Evolutionary conservation across 1,284 basidiomycete species (phyloP), one percentile per base, ranked within the genome.

Genomic region (Ganoderma leucocontextum): DNA sequence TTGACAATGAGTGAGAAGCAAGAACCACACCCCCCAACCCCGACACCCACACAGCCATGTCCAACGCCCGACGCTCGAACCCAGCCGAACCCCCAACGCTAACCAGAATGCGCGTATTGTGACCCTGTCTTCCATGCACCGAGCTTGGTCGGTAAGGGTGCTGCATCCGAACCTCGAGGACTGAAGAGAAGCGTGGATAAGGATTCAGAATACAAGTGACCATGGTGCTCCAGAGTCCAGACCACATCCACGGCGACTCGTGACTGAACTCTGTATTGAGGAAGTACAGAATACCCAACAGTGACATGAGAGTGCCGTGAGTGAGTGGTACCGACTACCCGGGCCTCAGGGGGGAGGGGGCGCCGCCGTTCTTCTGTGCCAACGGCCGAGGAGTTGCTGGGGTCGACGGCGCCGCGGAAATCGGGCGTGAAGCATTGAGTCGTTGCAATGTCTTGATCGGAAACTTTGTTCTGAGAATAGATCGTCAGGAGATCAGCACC

Each of bases 371-470:
- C 55, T 64, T 60, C 17, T 70, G 71, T 29, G 63, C 68, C 29
- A 72, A 66, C 2, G 73, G 66, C n/a, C 66, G 65, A 67, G 66
- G 62, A 33, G 68, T 69, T 44, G 61, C 63, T 65, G 68, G 70
- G 8, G 62, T 55, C 29, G 65, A 71, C 13, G 64, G 52, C 42
- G 74, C 74, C 29, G 75, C 72, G n/a, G 78, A 73, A 17, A 75
- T 73, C 4, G 84, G 82, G 57, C 81, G 81, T 25, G 86, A 86
- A 39, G 90, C 87, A 72, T 91, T 92, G 64, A 97, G 87, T 17
- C 93, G 90, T 75, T 93, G 91, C 8, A 96, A 86, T 1, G 93
- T 94, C 77, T 95, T 95, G 78, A 96, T 90, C 9, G 95, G 95
- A 84, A 97, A 97, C 77, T 95, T 95, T n/a, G 95, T 96, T 73